These are phyloP conservation scores for Penicillium sp. DNA, from an alignment of 2,329 filamentous ascomycete genomes.

Conservation along the genomic window DNA sequence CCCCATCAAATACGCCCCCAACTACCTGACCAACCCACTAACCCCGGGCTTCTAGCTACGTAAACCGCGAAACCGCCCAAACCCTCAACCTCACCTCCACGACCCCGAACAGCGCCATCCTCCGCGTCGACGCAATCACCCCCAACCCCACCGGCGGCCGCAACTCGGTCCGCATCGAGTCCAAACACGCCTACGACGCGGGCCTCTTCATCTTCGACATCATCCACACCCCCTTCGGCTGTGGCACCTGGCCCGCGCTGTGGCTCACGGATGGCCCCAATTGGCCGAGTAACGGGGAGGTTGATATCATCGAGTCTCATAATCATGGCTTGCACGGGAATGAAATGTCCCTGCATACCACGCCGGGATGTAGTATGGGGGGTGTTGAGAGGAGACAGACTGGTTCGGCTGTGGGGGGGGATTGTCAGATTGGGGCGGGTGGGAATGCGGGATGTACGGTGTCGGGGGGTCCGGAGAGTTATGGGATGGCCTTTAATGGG, in stretches of 20 bases:
- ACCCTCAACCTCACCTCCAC: conserved; percentile 63
- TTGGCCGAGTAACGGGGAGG: conserved; percentile 67
- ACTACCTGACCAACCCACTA: too few species aligned
- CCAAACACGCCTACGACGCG: conserved; percentile 59
- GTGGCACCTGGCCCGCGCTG: conserved; percentile 66
- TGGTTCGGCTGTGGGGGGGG: conserved; percentile 45
- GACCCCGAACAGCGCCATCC: conserved; percentile 54
- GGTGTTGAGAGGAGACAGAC: conserved; percentile 56
- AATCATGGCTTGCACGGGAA: conserved; percentile 60
- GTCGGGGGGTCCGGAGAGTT: conserved; percentile 46
- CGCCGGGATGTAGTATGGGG: conserved; percentile 54
- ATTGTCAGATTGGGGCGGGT: conserved; percentile 56
- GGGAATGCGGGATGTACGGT: conserved; percentile 64
- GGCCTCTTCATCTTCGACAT: conserved; percentile 70
- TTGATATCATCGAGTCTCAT: conserved; percentile 63
- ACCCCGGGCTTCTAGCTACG: conserved; percentile 17
- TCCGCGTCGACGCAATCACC: conserved; percentile 64
- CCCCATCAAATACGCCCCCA: too few species aligned
- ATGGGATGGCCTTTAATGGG: conserved; percentile 56
- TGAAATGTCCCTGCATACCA: conserved; percentile 63
- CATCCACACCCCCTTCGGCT: conserved; percentile 64
- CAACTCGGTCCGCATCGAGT: conserved; percentile 66
- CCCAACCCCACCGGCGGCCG: conserved; percentile 62
- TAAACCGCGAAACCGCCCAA: conserved; percentile 32
- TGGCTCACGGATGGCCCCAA: conserved; percentile 64